Evolutionary conservation across 2,329 filamentous ascomycete species (phyloP).

Genomic region (Stagonosporopsis cucurbitacearum): DNA sequence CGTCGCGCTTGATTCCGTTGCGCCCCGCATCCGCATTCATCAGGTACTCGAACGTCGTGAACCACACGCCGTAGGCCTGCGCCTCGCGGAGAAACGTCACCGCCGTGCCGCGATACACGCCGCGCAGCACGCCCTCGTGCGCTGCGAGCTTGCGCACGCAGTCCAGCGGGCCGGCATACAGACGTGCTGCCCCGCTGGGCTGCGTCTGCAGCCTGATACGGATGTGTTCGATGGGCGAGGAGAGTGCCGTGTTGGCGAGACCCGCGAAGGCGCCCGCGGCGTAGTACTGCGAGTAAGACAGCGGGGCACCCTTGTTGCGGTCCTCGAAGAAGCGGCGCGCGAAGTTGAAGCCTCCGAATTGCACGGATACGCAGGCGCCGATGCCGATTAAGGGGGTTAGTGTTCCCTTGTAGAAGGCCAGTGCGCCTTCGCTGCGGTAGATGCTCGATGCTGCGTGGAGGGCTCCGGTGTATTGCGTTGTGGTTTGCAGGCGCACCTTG

Average conservation of each 20-base stretch:
- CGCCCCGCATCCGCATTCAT: slow-evolving; percentile 89
- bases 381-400: slow-evolving; percentile 94
- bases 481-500: slow-evolving; percentile 96
- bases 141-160: slow-evolving; percentile 84
- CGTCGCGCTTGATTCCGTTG: slow-evolving; percentile 75
- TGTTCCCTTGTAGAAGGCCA: slow-evolving; percentile 98
- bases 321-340: slow-evolving; percentile 85
- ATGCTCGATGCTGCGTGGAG: slow-evolving; percentile 82
- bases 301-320: slow-evolving; percentile 63
- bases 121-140: slow-evolving; percentile 71
- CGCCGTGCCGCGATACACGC: slow-evolving; percentile 84
- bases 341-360: slow-evolving; percentile 96
- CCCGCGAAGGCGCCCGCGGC: slow-evolving; percentile 90
- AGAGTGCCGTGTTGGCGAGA: slow-evolving; percentile 85
- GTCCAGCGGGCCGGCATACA: slow-evolving; percentile 87
- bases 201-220: slow-evolving; percentile 96
- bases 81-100: slow-evolving; percentile 90
- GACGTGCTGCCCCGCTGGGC: slow-evolving; percentile 78
- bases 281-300: slow-evolving; percentile 89
- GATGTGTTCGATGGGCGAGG: slow-evolving; percentile 93
- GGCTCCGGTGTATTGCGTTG: slow-evolving; percentile 79
- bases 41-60: slow-evolving; percentile 91
- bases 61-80: slow-evolving; percentile 95
- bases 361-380: slow-evolving; percentile 94
- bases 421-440: slow-evolving; percentile 82